Percentiles rank a stretch among this genome's conserved stretches.
Evolutionary conservation across 2,329 filamentous ascomycete genomes (phyloP).

Genomic region (Diaporthe sp.): DNA sequence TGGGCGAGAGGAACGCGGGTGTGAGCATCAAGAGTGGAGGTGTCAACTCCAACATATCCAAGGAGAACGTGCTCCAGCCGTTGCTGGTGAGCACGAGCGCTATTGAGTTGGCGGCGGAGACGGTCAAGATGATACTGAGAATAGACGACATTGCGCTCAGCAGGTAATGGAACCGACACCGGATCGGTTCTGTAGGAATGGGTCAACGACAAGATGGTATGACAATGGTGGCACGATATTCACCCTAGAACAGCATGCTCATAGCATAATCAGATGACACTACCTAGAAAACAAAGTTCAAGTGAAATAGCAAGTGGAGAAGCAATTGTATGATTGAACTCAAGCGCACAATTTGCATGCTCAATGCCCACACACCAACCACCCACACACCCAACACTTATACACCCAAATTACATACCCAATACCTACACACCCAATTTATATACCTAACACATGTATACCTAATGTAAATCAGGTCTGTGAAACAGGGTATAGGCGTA

Average conservation of each 20-base stretch:
- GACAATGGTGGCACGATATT: background rate
- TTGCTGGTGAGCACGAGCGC: conserved; percentile 97
- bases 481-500: too few species aligned
- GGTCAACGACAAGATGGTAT: background rate
- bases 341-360: too few species aligned
- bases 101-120: conserved; percentile 96
- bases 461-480: too few species aligned
- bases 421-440: too few species aligned
- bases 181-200: background rate
- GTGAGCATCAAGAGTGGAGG: conserved; percentile 98
- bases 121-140: conserved; percentile 91
- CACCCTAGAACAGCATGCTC: conserved; percentile 7
- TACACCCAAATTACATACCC: too few species aligned
- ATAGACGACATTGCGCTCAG: conserved; percentile 77
- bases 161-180: conserved; percentile 57
- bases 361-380: too few species aligned
- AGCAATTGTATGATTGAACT: too few species aligned
- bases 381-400: too few species aligned
- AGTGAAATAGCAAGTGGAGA: background rate
- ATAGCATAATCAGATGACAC: conserved; percentile 16
- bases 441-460: too few species aligned
- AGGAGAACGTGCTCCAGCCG: conserved; percentile 97
- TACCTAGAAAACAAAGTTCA: background rate
- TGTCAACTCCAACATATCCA: conserved; percentile 95
- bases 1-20: conserved; percentile 95